Evolutionary conservation across 805 yeast species (phyloP).

Genomic region (Nakazawaea anatomiae): DNA sequence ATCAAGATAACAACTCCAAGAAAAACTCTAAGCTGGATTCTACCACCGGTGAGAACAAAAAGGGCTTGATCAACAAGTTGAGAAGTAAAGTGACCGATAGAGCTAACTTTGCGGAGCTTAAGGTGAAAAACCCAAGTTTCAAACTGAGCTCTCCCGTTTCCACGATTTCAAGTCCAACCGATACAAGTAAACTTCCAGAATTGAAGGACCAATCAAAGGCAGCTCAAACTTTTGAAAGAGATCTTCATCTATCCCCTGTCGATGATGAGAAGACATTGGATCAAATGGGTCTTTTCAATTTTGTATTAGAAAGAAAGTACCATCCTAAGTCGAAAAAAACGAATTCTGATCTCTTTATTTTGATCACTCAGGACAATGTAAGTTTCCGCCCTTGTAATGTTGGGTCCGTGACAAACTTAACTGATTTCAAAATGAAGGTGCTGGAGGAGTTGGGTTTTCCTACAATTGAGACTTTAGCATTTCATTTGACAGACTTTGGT

Average conservation of each 20-base stretch:
- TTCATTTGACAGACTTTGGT: conserved; percentile 67
- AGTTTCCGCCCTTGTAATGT: conserved; percentile 46
- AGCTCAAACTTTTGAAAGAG: neutral
- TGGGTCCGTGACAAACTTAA: conserved; percentile 21
- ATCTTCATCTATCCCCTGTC: neutral
- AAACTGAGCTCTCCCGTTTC: neutral
- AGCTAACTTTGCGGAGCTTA: neutral
- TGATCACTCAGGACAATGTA: conserved; percentile 61
- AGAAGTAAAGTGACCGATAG: conserved; percentile 7
- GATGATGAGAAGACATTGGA: neutral
- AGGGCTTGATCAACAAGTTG: conserved; percentile 7
- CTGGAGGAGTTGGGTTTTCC: conserved; percentile 29
- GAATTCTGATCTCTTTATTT: conserved; percentile 32
- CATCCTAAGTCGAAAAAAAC: conserved; percentile 29
- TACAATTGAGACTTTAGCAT: conserved; percentile 29
- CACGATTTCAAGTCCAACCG: conserved; percentile 3
- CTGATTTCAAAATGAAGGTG: conserved; percentile 34
- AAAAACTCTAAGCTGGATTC: conserved; percentile 16
- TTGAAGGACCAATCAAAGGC: neutral
- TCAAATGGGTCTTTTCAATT: conserved; percentile 1
- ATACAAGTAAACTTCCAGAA: neutral
- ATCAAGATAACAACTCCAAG: conserved; percentile 19
- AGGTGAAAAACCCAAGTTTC: too few species aligned
- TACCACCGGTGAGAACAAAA: conserved; percentile 5
- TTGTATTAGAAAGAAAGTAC: conserved; percentile 28